These are phyloP conservation scores for Trametes villosa DNA, from an alignment of 768 basidiomycete genomes.

Conservation along the genomic window DNA sequence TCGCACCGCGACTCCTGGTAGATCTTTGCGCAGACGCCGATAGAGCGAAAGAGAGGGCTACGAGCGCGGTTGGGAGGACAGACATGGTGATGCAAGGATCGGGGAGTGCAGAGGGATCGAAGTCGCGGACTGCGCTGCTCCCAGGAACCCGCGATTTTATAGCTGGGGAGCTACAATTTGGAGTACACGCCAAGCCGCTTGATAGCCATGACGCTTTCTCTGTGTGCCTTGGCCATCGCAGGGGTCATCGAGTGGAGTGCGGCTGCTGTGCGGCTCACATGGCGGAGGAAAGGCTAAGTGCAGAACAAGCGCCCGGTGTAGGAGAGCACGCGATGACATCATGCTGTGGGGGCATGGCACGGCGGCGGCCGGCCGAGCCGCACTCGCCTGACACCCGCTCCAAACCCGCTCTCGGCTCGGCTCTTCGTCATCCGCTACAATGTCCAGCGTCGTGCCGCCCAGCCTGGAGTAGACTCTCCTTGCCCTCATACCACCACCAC, in stretches of 20 bases:
- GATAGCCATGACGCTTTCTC: too few species aligned
- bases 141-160: too few species aligned
- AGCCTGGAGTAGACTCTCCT: too few species aligned
- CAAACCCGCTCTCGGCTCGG: slow-evolving; percentile 12
- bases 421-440: neutral
- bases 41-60: slow-evolving; percentile 3
- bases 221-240: neutral
- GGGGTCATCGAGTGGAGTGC: neutral
- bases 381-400: neutral
- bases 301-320: neutral
- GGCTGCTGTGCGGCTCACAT: neutral
- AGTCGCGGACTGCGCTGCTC: neutral
- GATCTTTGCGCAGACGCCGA: slow-evolving; percentile 5
- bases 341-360: neutral
- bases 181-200: too few species aligned
- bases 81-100: neutral
- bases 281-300: neutral
- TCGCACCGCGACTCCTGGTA: neutral
- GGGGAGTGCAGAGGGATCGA: neutral
- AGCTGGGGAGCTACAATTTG: too few species aligned
- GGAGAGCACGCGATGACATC: neutral
- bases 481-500: slow-evolving; percentile 1
- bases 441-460: neutral
- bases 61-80: neutral
- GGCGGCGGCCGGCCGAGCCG: neutral